Conservation (phyloP, 768 basidiomycete species). For the Phlegmacium glaucopus region DNA sequence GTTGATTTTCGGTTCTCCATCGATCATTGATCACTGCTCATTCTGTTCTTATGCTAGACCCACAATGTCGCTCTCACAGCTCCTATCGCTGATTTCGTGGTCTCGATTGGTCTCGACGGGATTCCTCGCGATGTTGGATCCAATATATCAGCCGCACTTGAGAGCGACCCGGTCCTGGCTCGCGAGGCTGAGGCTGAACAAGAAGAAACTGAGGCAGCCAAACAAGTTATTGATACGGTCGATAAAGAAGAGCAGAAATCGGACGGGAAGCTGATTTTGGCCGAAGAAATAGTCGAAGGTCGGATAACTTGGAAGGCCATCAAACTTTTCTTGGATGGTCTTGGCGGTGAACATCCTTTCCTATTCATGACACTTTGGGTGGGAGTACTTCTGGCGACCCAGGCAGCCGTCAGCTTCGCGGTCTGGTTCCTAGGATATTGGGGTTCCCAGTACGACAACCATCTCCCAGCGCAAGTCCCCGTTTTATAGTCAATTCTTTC, state of each 20-base stretch:
- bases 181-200: slow-evolving; percentile 24
- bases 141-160: slow-evolving; percentile 45
- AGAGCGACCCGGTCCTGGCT: slow-evolving; percentile 31
- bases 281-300: slow-evolving; percentile 55
- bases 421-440: slow-evolving; percentile 46
- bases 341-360: slow-evolving; percentile 32
- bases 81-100: slow-evolving; percentile 53
- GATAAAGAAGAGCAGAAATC: slow-evolving; percentile 18
- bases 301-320: slow-evolving; percentile 27
- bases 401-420: slow-evolving; percentile 26
- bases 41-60: slow-evolving; percentile 26
- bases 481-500: slow-evolving; percentile 32
- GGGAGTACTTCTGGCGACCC: slow-evolving; percentile 21
- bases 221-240: slow-evolving; percentile 24
- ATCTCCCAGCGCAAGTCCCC: slow-evolving; percentile 29
- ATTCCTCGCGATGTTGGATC: slow-evolving; percentile 43
- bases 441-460: slow-evolving; percentile 42
- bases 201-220: slow-evolving; percentile 19
- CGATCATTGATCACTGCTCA: not conserved
- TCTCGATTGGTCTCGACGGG: slow-evolving; percentile 54
- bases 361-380: slow-evolving; percentile 32
- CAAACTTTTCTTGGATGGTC: slow-evolving; percentile 33
- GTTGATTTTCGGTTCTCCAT: slow-evolving; percentile 9
- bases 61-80: slow-evolving; percentile 51
- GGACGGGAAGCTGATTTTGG: slow-evolving; percentile 43